Conservation (phyloP, 306 rosid species). For the Oemleria cerasiformis region DNA sequence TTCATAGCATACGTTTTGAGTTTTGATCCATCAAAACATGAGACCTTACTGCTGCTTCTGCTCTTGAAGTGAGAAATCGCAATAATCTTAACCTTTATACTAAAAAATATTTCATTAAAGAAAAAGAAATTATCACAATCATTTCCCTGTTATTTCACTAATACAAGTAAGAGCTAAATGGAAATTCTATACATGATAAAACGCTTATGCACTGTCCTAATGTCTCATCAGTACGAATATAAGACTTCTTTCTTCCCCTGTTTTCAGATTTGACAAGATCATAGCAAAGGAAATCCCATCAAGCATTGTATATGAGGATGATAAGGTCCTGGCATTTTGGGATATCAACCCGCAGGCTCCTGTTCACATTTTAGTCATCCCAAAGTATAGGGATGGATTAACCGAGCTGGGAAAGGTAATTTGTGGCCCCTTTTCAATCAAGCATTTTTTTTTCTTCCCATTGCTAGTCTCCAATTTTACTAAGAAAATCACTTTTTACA, state of each 20-base stretch:
- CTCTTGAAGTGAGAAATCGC: background rate
- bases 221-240: background rate
- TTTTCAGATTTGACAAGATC: conserved; percentile 81
- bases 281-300: conserved; percentile 93
- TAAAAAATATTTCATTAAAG: background rate
- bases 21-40: background rate
- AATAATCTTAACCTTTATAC: background rate
- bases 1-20: conserved; percentile 18
- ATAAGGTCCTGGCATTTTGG: conserved; percentile 73
- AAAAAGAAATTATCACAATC: background rate
- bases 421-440: background rate
- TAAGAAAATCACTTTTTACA: background rate
- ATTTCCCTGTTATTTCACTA: background rate
- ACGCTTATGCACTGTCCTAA: background rate
- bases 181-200: background rate
- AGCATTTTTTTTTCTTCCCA: background rate
- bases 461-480: background rate
- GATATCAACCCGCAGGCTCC: conserved; percentile 87
- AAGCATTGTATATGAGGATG: conserved; percentile 70
- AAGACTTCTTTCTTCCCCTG: background rate
- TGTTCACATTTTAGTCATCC: conserved; percentile 82
- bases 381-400: conserved; percentile 81
- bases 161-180: background rate
- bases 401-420: conserved; percentile 73
- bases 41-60: background rate